Evolutionary conservation across 2,329 filamentous ascomycete species (phyloP), one percentile per base, ranked within the genome.

Genomic region (Amesomyces nigricolor): DNA sequence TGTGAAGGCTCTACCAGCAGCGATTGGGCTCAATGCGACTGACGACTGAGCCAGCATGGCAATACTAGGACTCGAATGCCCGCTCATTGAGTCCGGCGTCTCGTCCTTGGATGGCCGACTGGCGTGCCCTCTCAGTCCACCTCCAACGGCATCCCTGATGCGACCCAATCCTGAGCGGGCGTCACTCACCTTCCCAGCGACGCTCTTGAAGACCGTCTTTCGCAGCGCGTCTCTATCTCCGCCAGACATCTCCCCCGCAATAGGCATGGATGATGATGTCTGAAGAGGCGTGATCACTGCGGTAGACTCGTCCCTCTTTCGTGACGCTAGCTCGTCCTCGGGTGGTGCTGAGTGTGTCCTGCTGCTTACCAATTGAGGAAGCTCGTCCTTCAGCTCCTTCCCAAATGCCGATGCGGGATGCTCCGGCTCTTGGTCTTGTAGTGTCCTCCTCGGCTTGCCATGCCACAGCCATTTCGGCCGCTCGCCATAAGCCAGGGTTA

Each of bases 401-500:
- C 78, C 78, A 53, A 86, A 81, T 1, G 79, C 68, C 11, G 76
- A 70, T 10, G 73, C 67, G 3, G 75, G 71, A 47, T 72, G 74
- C 4, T 78, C 76, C 47, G 73, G 71, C 14, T 54, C 57, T n/a
- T 74, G 71, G 8, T 78, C 75, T 2, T 71, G 65, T 2, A 70
- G 69, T 2, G 74, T 79, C 66, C 92, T 90, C 58, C 86, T 83
- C 38, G 89, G 81, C 69, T 96, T 97, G 14, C 92, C 94, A 58
- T 89, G 80, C 94, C 94, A 99, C 2, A 99, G 78, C 90, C 91
- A 97, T 69, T 95, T 96, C 14, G 89, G 79, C 54, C 88, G 82
- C 67, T 94, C 89, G 35, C 94, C 92, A 58, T 85, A 86, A 0
- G 87, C 82, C 26, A 95, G 76, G 57, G 83, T 83, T 47, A 89